Base-by-base conservation (phyloP, 371 early-diverging fungal species). In the Syncephalis fuscata region DNA sequence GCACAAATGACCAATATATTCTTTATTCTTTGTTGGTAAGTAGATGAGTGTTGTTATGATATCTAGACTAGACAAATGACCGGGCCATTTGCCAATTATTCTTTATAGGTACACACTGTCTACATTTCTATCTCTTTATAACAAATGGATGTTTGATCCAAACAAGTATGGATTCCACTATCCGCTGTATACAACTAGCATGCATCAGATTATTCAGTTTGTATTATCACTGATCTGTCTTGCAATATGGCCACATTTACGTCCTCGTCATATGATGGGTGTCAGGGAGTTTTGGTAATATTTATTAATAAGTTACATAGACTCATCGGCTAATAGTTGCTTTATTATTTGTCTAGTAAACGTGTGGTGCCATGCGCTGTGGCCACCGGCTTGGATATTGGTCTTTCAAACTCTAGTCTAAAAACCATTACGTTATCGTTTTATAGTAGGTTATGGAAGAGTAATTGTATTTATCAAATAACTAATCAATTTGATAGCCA, bases 381-480 rank as follows among this genome's bases (percentile, higher is more conserved):
- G 4, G 85, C 92, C 1, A 83, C 93, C 16, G 90, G 84, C 16
- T 50, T 91, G 27, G 93, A 93, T 50, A 87, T 93, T 54, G 82
- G 90, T 15, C 73, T 88, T 60, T 78, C 88, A 36, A 92, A 91
- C 62, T 71, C 82, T 2, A 80, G 82, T 19, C 68, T 92, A 25
- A 75, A 80, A 59, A 68, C 67, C 37, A 84, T 93, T 37, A 80
- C 90, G 0, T 72, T 94, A 24, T 78, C 89, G 1, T 91, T 92
- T 54, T 91, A 91, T 65, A 94, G 73, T 65, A 62, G 44, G 48
- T 20, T 19, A 48, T 25, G n/a, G 15, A n/a, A 49, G 15, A 36
- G 48, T n/a, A 14, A 14, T 15, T 27, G 39, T 11, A 32, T 46
- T 27, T 4, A 0, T 37, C 26, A 23, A 51, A 11, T 52, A 40